Base-by-base conservation (phyloP, 1,284 basidiomycete genomes). In the Cutaneotrichosporon sp. region DNA sequence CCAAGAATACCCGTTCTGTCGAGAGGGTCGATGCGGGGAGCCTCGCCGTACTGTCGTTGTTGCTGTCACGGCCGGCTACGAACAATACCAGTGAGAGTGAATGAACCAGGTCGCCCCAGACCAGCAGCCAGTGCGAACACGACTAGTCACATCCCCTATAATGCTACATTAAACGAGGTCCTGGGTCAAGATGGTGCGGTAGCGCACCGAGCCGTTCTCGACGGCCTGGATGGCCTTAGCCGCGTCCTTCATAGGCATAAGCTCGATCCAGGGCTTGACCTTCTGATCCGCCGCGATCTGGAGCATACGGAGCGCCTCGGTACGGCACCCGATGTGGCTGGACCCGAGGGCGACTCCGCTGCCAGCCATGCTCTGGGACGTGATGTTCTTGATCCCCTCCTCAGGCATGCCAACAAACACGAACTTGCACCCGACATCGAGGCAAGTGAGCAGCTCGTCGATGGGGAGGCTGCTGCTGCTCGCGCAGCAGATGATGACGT, bases 251-350 rank as follows among this genome's bases (percentile, higher is more conserved):
- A 88, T 88, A 56, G 84, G 84, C 50, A 82, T 75, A 72, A 85
- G 83, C 72, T 86, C 81, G 79, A 81, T 77, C 79, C 83, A 84
- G 5, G 84, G 83, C 68, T 82, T 81, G 72, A 86, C 78, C 16
- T 79, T 76, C 76, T 88, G 85, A 69, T 87, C 80, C 6, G 82
- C 83, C 6, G 85, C 86, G 18, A 88, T 80, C 66, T 86, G 72
- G 46, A 87, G 79, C 87, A 88, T 89, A 62, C 82, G 81, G 21
- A 85, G 71, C 21, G 82, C 85, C 72, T 89, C 88, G 66, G 83
- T 83, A 81, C 87, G 88, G 76, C 81, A 86, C 40, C 88, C 88
- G 58, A 89, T 86, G 76, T 85, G 82, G 51, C 79, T 82, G 22
- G 82, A 83, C 31, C 83, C 82, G 56, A 85, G 70, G 16, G 73